A percentile compares a stretch with the other conserved stretches of the same genome.
Conservation (phyloP, 345 rosid genomes). For the Abelmoschus esculentus region DNA sequence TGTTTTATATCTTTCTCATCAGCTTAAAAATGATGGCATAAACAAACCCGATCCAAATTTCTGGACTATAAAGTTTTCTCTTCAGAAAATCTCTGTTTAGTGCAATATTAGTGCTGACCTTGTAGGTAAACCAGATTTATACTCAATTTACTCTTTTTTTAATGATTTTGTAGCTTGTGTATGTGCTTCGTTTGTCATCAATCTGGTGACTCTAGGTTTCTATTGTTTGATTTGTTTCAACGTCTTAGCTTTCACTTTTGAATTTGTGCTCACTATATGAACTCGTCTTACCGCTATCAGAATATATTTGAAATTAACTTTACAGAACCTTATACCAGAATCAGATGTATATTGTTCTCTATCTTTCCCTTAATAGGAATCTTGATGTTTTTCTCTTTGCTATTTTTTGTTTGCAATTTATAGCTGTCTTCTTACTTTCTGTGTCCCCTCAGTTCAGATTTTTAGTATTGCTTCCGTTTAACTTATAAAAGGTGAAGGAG, state of each 20-base stretch:
- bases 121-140: conserved; percentile 1
- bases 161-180: conserved; percentile 3
- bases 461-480: neutral
- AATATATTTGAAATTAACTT: neutral
- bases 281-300: neutral
- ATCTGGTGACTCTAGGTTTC: neutral
- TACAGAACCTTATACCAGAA: neutral
- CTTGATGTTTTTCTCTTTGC: neutral
- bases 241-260: neutral
- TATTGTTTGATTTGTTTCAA: neutral
- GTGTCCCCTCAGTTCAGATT: neutral
- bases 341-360: neutral
- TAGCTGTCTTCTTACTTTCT: neutral
- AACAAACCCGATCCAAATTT: neutral
- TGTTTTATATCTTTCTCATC: neutral
- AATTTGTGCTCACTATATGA: neutral
- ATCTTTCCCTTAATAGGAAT: neutral
- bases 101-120: neutral
- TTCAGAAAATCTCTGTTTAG: conserved; percentile 3
- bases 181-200: neutral
- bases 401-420: neutral
- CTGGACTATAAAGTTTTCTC: neutral
- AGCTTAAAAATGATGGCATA: conserved; percentile 3
- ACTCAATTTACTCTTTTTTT: too few species aligned
- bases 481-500: neutral